A percentile compares a stretch with the other conserved stretches of the same genome.
These are phyloP conservation scores for Stachybotrys elegans DNA, from an alignment of 2,329 filamentous ascomycete species.

Conservation along the genomic window DNA sequence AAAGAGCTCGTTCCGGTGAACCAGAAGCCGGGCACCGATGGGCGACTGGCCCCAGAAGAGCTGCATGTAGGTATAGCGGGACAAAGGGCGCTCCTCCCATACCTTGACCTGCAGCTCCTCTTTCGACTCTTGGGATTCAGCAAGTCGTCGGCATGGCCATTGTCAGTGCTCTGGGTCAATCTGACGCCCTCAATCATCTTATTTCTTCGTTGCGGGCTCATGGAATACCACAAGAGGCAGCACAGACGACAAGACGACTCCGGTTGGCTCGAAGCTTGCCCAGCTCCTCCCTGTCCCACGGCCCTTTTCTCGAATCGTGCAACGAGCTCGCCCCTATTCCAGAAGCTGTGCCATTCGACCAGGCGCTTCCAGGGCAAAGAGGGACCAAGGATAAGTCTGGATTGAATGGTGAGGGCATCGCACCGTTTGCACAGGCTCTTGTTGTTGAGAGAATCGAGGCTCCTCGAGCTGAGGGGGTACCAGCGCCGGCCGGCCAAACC, in stretches of 20 bases:
- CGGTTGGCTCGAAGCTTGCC: neutral
- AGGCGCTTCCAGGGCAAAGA: neutral
- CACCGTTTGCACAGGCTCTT: neutral
- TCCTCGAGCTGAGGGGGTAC: neutral
- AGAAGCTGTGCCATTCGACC: neutral
- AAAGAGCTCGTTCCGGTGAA: neutral
- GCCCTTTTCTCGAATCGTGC: neutral
- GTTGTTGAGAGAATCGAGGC: neutral
- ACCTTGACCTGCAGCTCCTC: neutral
- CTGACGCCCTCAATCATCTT: neutral
- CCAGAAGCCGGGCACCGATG: neutral
- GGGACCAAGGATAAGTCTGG: neutral
- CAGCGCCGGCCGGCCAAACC: neutral
- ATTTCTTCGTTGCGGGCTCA: neutral
- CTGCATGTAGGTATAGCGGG: neutral
- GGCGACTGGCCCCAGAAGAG: neutral
- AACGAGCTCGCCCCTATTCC: neutral
- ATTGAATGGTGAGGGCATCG: neutral
- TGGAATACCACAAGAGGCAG: neutral
- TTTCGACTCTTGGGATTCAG: neutral
- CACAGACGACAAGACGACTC: neutral
- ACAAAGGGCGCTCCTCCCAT: neutral
- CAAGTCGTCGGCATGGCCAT: neutral
- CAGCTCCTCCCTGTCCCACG: no score
- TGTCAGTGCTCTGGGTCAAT: neutral